Percentiles rank a stretch among this genome's conserved stretches.
Conservation (phyloP, 441 rosid genomes). For the Daphne laureola region DNA sequence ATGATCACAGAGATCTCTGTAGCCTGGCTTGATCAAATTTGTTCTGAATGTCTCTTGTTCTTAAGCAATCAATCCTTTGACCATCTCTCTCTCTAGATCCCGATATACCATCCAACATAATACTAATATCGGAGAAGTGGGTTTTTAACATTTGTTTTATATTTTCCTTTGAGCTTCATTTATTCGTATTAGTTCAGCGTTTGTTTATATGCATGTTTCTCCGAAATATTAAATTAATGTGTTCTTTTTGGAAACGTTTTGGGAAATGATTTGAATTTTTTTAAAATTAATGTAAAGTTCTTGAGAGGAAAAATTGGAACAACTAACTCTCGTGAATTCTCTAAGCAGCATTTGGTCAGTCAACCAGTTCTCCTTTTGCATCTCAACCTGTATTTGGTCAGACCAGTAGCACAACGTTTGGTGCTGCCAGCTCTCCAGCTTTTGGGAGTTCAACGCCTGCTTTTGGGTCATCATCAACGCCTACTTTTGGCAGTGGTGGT, state of each 20-base stretch:
- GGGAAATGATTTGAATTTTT: background rate
- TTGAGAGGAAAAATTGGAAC: too few species aligned
- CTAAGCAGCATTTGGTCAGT: constrained; percentile 84
- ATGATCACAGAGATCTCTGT: too few species aligned
- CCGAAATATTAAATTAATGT: too few species aligned
- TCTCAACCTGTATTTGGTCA: constrained; percentile 78
- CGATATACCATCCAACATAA: too few species aligned
- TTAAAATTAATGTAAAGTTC: too few species aligned
- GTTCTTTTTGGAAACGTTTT: background rate
- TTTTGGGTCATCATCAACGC: constrained; percentile 57
- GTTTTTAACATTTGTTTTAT: background rate
- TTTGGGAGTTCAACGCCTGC: constrained; percentile 62
- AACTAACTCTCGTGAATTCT: constrained; percentile 10
- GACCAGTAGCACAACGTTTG: constrained; percentile 58
- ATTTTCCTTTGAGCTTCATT: background rate
- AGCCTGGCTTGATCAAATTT: too few species aligned
- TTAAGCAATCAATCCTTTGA: too few species aligned
- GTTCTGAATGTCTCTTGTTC: too few species aligned
- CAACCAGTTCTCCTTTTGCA: constrained; percentile 73
- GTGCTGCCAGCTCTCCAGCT: constrained; percentile 62
- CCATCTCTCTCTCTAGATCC: too few species aligned
- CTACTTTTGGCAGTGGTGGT: constrained; percentile 73
- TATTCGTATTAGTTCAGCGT: background rate
- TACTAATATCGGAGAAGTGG: too few species aligned
- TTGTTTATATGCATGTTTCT: background rate